phyloP scores from a whole-genome alignment of 495 filamentous ascomycete species.

The Penicillium robsamsonii region DNA sequence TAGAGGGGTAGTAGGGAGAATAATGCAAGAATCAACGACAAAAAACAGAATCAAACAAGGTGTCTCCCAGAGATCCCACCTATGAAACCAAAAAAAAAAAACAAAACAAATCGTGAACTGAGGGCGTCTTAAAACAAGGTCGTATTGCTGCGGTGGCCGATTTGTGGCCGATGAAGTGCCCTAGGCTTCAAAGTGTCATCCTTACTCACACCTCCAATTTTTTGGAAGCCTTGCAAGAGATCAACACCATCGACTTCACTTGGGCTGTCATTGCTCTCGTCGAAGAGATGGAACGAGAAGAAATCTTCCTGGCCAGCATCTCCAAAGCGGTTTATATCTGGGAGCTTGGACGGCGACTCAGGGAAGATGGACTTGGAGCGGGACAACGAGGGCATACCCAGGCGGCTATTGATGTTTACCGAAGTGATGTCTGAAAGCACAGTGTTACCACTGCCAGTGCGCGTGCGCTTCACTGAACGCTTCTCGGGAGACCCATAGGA shows the following conservation, averaged over 20 bases:
- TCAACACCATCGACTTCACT: constrained; percentile 71
- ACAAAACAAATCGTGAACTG: constrained; percentile 4
- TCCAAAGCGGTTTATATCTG: constrained; percentile 55
- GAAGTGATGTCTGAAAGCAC: constrained; percentile 67
- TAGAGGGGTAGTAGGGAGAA: constrained; percentile 8
- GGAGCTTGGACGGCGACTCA: constrained; percentile 46
- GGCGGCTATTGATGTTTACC: constrained; percentile 48
- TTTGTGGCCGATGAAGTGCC: constrained; percentile 36
- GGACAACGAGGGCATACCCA: constrained; percentile 38
- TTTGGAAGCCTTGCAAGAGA: constrained; percentile 84
- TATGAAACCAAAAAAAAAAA: too few species aligned
- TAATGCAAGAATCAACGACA: constrained; percentile 9
- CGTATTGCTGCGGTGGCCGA: constrained; percentile 43
- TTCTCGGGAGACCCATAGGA: constrained; percentile 75
- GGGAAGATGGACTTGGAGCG: constrained; percentile 47
- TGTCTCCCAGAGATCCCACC: constrained; percentile 2
- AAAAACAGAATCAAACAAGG: constrained; percentile 1
- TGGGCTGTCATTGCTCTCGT: constrained; percentile 50
- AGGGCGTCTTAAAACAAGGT: constrained; percentile 39
- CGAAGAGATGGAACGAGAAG: constrained; percentile 58
- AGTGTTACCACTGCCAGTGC: constrained; percentile 48
- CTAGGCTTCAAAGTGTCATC: constrained; percentile 31
- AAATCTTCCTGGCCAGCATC: constrained; percentile 59
- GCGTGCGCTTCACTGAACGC: constrained; percentile 62
- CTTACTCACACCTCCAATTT: constrained; percentile 64